phyloP scores from a whole-genome alignment of 352 stramenopile species.

The Phytopythium mirpurense region DNA sequence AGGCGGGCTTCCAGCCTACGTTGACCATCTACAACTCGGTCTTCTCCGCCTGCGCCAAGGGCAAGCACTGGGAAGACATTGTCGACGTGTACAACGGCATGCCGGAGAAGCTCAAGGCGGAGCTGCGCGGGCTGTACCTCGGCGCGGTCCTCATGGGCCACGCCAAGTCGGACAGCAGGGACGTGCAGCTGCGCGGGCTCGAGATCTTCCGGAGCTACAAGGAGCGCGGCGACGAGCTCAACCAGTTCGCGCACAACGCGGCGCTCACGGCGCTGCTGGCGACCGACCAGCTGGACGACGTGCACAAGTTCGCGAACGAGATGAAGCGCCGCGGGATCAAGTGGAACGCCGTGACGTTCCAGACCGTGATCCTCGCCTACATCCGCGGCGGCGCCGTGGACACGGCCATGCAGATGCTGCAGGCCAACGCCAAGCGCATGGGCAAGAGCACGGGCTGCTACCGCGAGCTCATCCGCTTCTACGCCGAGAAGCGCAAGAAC shows the following conservation, averaged over 20 bases:
- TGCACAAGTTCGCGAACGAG: constrained; percentile 45
- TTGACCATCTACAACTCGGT: constrained; percentile 78
- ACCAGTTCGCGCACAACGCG: constrained; percentile 71
- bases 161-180: constrained; percentile 43
- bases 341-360: constrained; percentile 70
- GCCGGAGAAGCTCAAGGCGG: constrained; percentile 24
- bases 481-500: constrained; percentile 59
- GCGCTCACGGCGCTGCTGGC: constrained; percentile 53
- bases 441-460: constrained; percentile 67
- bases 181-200: constrained; percentile 27
- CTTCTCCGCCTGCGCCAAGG: constrained; percentile 72
- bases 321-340: constrained; percentile 56
- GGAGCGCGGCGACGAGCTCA: constrained; percentile 27
- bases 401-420: constrained; percentile 60
- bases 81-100: constrained; percentile 62
- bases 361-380: constrained; percentile 58
- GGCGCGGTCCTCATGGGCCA: constrained; percentile 73
- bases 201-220: constrained; percentile 60
- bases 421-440: constrained; percentile 68
- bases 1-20: constrained; percentile 47
- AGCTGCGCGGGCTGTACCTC: constrained; percentile 47
- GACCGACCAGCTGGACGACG: constrained; percentile 43
- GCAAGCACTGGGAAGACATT: constrained; percentile 64
- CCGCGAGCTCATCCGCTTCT: constrained; percentile 63
- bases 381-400: constrained; percentile 51